A percentile compares a stretch with the other conserved stretches of the same genome.
Conservation (phyloP, 2,329 filamentous ascomycete species). For the Xylariomycetidae sp. region DNA sequence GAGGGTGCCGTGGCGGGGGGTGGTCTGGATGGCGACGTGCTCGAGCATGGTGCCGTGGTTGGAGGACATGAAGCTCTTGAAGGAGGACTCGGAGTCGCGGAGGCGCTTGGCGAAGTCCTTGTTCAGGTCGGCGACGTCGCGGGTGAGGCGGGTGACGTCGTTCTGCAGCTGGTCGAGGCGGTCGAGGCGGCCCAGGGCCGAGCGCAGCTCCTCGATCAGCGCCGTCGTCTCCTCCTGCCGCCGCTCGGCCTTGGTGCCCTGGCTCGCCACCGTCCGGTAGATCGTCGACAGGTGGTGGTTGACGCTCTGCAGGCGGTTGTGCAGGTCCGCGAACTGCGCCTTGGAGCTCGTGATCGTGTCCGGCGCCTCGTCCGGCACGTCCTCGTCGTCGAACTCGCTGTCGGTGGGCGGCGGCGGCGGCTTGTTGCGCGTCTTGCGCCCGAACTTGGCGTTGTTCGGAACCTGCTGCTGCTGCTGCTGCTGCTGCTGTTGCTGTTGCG, state of each 20-base stretch:
- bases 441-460: constrained; percentile 20
- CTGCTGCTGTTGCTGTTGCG: constrained; percentile 26
- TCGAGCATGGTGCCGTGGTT: constrained; percentile 45
- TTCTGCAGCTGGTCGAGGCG: constrained; percentile 39
- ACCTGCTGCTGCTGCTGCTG: constrained; percentile 28
- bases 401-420: constrained; percentile 11
- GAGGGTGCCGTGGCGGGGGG: constrained; percentile 45
- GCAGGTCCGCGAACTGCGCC: constrained; percentile 74
- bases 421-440: constrained; percentile 19
- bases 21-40: constrained; percentile 38
- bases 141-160: constrained; percentile 48
- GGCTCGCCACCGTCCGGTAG: constrained; percentile 48
- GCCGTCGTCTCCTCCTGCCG: constrained; percentile 49
- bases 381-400: constrained; percentile 32
- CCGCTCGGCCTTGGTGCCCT: constrained; percentile 46
- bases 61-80: constrained; percentile 45
- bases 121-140: constrained; percentile 53
- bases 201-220: constrained; percentile 41
- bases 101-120: constrained; percentile 45
- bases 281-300: constrained; percentile 62
- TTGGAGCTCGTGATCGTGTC: constrained; percentile 43
- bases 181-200: constrained; percentile 35
- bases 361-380: constrained; percentile 42
- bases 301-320: constrained; percentile 72
- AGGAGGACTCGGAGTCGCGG: constrained; percentile 43